A percentile compares a stretch with the other conserved stretches of the same genome.
These are phyloP conservation scores for Tylopilus subfusipes DNA, from an alignment of 768 basidiomycete species.

Conservation along the genomic window DNA sequence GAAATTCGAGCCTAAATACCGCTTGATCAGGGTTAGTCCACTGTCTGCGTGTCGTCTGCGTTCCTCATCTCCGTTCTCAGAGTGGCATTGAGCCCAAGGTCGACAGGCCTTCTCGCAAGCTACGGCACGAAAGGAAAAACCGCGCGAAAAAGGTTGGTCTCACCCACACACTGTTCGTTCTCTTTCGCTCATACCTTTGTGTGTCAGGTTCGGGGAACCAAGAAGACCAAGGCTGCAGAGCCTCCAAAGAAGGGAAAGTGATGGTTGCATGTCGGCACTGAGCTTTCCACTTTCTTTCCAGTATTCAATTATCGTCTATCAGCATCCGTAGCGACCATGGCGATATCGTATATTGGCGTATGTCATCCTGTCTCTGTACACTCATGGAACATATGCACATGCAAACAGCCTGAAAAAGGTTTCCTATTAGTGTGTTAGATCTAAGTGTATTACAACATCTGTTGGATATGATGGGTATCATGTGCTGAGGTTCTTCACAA, in stretches of 20 bases:
- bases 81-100: constrained; percentile 71
- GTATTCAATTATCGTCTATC: constrained; percentile 27
- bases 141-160: constrained; percentile 93
- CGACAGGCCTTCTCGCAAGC: constrained; percentile 90
- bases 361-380: constrained; percentile 29
- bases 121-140: constrained; percentile 99
- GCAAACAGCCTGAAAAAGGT: constrained; percentile 11
- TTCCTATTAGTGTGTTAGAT: constrained; percentile 24
- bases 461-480: constrained; percentile 35
- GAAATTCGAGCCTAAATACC: constrained; percentile 96
- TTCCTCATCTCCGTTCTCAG: constrained; percentile 35
- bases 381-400: constrained; percentile 29
- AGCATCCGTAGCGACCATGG: constrained; percentile 36
- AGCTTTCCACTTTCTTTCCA: constrained; percentile 13
- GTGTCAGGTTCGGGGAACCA: constrained; percentile 84
- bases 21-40: constrained; percentile 82
- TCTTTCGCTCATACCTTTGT: constrained; percentile 16
- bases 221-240: constrained; percentile 91
- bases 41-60: not conserved
- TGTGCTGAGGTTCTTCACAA: constrained; percentile 9
- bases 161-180: not conserved
- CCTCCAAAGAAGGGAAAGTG: constrained; percentile 92
- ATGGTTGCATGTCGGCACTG: constrained; percentile 29
- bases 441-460: constrained; percentile 33
- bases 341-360: constrained; percentile 42